These are phyloP conservation scores for Clonostachys rosea DNA, from an alignment of 2,329 filamentous ascomycete species.

Conservation along the genomic window DNA sequence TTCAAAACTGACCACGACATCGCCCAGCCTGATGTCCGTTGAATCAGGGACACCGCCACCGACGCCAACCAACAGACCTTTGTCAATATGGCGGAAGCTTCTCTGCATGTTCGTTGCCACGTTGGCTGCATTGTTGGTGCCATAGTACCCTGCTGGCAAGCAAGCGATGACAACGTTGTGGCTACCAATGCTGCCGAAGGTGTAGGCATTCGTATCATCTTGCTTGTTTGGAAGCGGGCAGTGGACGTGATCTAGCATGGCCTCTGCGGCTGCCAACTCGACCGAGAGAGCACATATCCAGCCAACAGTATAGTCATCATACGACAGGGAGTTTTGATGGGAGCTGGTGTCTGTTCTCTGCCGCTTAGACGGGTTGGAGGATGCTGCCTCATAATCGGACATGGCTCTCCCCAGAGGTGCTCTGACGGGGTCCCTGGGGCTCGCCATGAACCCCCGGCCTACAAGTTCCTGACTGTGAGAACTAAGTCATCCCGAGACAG, in stretches of 20 bases:
- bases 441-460: too few species aligned
- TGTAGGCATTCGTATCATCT: conserved; percentile 16
- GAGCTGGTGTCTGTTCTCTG: too few species aligned
- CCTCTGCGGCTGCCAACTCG: conserved; percentile 14
- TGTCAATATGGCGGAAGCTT: not conserved
- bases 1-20: conserved; percentile 11
- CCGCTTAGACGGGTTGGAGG: too few species aligned
- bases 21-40: conserved; percentile 11
- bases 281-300: conserved; percentile 16
- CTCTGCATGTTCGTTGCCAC: conserved; percentile 2
- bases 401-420: too few species aligned
- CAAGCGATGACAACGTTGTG: conserved; percentile 19
- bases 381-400: too few species aligned
- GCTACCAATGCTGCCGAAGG: conserved; percentile 11
- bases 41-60: conserved; percentile 11
- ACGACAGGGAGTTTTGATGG: too few species aligned
- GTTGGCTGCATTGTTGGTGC: conserved; percentile 5
- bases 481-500: too few species aligned
- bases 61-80: conserved; percentile 13
- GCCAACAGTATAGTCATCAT: conserved; percentile 12
- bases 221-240: conserved; percentile 3
- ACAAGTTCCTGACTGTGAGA: too few species aligned
- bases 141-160: conserved; percentile 11
- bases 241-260: conserved; percentile 13
- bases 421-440: too few species aligned